Conservation (phyloP, 1,284 basidiomycete genomes). For the Bjerkandera adusta region DNA sequence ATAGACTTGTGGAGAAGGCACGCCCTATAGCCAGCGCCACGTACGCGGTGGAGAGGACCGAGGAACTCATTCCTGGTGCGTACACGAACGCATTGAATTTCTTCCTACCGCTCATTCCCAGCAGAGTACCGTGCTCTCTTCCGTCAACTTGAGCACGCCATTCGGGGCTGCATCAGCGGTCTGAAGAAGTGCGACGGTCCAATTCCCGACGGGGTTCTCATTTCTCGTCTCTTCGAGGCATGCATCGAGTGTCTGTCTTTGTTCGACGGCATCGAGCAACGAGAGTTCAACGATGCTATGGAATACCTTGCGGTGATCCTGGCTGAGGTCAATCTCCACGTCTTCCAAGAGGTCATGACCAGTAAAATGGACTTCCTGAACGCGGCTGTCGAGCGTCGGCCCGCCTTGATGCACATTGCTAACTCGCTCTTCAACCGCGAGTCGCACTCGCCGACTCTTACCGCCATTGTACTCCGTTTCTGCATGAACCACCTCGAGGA, state of each 20-base stretch:
- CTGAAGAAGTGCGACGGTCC: slow-evolving; percentile 81
- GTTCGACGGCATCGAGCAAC: slow-evolving; percentile 76
- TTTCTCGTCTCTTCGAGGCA: slow-evolving; percentile 86
- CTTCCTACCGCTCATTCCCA: no score
- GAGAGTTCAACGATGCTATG: slow-evolving; percentile 85
- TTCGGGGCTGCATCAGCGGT: slow-evolving; percentile 80
- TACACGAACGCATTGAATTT: slow-evolving; percentile 5
- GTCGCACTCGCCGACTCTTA: slow-evolving; percentile 83
- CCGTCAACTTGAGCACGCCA: slow-evolving; percentile 87
- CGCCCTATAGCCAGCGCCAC: slow-evolving; percentile 75
- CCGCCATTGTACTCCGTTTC: slow-evolving; percentile 89
- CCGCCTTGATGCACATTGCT: slow-evolving; percentile 82
- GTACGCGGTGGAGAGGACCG: slow-evolving; percentile 75
- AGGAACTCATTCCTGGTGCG: slow-evolving; percentile 71
- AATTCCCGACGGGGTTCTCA: slow-evolving; percentile 82
- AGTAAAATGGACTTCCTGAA: slow-evolving; percentile 90
- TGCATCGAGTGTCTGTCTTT: slow-evolving; percentile 85
- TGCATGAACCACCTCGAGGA: slow-evolving; percentile 82
- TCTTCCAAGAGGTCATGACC: slow-evolving; percentile 95
- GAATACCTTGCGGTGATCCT: slow-evolving; percentile 85
- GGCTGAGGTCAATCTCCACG: slow-evolving; percentile 82
- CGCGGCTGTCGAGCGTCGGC: slow-evolving; percentile 73
- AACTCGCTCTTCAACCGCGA: slow-evolving; percentile 88
- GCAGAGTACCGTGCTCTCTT: slow-evolving; percentile 86
- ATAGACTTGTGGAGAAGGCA: slow-evolving; percentile 70